Evolutionary conservation across 2,329 filamentous ascomycete species (phyloP), one percentile per base, ranked within the genome.

Genomic region (Aspergillus pseudoglaucus): DNA sequence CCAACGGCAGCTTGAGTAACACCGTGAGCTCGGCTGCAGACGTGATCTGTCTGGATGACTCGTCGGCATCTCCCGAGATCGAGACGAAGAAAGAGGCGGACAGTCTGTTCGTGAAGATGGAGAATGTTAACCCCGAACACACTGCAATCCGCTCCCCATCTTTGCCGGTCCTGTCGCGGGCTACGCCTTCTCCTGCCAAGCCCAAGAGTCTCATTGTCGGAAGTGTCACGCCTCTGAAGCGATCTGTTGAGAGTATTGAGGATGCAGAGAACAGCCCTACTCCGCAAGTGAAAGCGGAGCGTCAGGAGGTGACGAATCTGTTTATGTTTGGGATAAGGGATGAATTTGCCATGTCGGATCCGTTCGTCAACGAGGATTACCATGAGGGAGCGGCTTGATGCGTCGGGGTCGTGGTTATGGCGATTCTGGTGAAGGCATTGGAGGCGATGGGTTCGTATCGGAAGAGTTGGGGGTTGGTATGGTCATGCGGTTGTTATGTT

Each of bases 11-110:
- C 12, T n/a, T 12, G 22, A 42, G 35, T 12, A 27, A 44, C 23
- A 15, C 4, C 20, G 5, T 12, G 18, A 9, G 14, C 40, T 35
- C 46, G 14, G 5, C 48, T 18, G 45, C 53, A 42, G 47, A 57
- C 14, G 53, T 51, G 1, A 58, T 58, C 27, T 51, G 44, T n/a
- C 17, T 58, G 1, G 53, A 55, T 4, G 52, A 51, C 6, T 33
- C 22, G 4, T 33, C 22, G 6, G 27, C n/a, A 6, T 10, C 35
- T 5, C 42, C 54, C 9, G 45, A 51, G 9, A 40, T 6, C 14
- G 47, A 47, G 10, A 20, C 48, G 17, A 51, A 55, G 14, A 35
- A 17, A 8, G 46, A 44, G 12, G 20, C 12, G 2, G 40, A 14
- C 10, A 27, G 20, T n/a, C 8, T n/a, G 22, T 14, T n/a, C 20